Evolutionary conservation across 306 rosid species (phyloP).

Genomic region (Psophocarpus tetragonolobus): DNA sequence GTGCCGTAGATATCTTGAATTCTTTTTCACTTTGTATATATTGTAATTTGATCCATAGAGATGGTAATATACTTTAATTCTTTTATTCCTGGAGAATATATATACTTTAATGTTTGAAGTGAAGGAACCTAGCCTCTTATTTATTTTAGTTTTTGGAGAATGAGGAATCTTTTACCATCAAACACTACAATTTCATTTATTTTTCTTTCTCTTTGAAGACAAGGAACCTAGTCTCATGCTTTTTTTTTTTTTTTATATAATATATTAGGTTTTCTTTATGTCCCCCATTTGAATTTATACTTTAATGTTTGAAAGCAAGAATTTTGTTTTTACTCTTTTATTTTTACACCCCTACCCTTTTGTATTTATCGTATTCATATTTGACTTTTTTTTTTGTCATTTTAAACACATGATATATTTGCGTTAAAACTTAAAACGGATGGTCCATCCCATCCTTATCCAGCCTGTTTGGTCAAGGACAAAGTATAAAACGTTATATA

Average conservation of each 20-base stretch:
- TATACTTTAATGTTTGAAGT: not conserved
- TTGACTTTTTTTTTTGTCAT: not conserved
- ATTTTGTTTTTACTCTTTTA: no score
- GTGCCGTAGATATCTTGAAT: conserved; percentile 19
- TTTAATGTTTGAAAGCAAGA: no score
- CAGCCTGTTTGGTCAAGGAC: no score
- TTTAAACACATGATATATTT: no score
- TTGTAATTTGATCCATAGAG: conserved; percentile 5
- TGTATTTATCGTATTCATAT: not conserved
- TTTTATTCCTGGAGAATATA: not conserved
- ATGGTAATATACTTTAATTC: not conserved
- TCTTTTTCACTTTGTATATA: not conserved
- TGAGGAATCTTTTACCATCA: not conserved
- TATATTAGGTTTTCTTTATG: not conserved
- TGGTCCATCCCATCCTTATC: no score
- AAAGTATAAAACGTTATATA: no score
- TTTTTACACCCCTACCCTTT: no score
- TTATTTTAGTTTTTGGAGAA: no score
- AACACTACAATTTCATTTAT: not conserved
- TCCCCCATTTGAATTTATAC: not conserved
- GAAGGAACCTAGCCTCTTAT: not conserved
- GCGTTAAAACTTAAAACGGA: no score
- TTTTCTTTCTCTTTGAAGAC: not conserved
- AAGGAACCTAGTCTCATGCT: no score
- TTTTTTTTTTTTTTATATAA: no score